Percentiles rank a stretch among this genome's conserved stretches.
phyloP scores from a whole-genome alignment of 2,329 filamentous ascomycete genomes.

The Nemania sp. region DNA sequence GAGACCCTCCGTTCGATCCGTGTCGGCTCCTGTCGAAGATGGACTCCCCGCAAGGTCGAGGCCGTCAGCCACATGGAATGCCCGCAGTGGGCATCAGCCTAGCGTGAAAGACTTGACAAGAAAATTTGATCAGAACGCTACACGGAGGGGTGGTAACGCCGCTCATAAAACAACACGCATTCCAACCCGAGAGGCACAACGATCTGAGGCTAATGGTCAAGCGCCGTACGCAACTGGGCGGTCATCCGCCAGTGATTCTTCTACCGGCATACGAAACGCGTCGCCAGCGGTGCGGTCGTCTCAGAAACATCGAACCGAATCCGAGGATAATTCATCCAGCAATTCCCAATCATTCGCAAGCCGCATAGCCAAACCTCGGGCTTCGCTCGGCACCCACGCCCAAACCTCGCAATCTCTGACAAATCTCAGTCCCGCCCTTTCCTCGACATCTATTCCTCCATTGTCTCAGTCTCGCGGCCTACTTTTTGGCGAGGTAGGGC shows the following conservation, averaged over 20 bases:
- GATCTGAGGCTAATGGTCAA: slow-evolving; percentile 41
- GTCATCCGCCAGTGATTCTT: slow-evolving; percentile 42
- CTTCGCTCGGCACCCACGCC: slow-evolving; percentile 41
- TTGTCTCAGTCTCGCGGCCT: slow-evolving; percentile 52
- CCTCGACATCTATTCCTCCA: slow-evolving; percentile 36
- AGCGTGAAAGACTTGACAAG: slow-evolving; percentile 82
- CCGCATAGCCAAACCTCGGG: slow-evolving; percentile 59
- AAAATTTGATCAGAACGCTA: slow-evolving; percentile 70
- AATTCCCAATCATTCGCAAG: slow-evolving; percentile 64
- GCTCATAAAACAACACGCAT: slow-evolving; percentile 40
- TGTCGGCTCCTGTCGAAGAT: slow-evolving; percentile 60
- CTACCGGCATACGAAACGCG: slow-evolving; percentile 32
- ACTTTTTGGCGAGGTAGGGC: slow-evolving; percentile 75
- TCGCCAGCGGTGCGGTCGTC: slow-evolving; percentile 41
- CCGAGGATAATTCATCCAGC: slow-evolving; percentile 57
- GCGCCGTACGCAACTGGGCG: slow-evolving; percentile 50
- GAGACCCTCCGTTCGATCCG: slow-evolving; percentile 55
- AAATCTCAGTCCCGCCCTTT: slow-evolving; percentile 44
- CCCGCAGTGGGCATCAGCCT: slow-evolving; percentile 52
- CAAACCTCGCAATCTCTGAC: slow-evolving; percentile 51
- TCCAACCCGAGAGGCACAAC: slow-evolving; percentile 14
- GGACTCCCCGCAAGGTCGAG: slow-evolving; percentile 43
- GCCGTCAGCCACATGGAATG: slow-evolving; percentile 32
- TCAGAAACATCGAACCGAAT: slow-evolving; percentile 53
- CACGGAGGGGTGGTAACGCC: slow-evolving; percentile 35